Evolutionary conservation across 805 yeast genomes (phyloP).

Genomic region (Wickerhamia fluorescens): DNA sequence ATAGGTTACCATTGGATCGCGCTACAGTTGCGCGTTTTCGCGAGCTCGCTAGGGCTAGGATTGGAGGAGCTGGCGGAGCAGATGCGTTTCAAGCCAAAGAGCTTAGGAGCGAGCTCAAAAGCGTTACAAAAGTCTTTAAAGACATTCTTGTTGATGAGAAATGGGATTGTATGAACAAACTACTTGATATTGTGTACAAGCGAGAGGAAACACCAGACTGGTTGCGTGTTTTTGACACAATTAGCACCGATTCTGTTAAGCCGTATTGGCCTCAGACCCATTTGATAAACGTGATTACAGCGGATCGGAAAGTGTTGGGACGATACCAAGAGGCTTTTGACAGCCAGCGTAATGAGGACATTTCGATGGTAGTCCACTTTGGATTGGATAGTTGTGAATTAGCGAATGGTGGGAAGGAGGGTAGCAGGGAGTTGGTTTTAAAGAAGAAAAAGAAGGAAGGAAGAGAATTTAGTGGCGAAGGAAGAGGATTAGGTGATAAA

Average conservation of each 20-base stretch:
- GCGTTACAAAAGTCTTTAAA: no score
- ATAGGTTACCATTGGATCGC: conserved; percentile 25
- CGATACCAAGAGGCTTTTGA: conserved; percentile 10
- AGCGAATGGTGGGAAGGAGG: no score
- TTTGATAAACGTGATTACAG: conserved; percentile 19
- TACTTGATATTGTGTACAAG: conserved; percentile 26
- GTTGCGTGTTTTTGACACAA: conserved; percentile 13
- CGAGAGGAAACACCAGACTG: conserved; percentile 11
- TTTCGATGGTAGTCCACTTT: conserved; percentile 11
- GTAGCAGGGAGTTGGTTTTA: no score
- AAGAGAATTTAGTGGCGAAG: no score
- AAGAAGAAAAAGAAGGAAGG: no score
- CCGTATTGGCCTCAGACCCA: conserved; percentile 31
- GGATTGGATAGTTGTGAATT: conserved; percentile 3
- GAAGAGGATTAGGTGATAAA: no score
- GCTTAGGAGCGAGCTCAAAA: no score
- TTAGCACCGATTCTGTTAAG: conserved; percentile 16
- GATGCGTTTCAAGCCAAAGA: no score
- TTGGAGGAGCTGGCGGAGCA: no score
- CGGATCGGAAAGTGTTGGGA: conserved; percentile 4
- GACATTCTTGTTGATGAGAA: conserved; percentile 23
- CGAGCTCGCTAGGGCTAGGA: no score
- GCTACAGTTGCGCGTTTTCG: conserved; percentile 3
- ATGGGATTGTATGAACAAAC: conserved; percentile 13
- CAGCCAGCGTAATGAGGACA: conserved; percentile 2